phyloP scores from a whole-genome alignment of 2,329 filamentous ascomycete species.

The Trichoderma pleuroti region DNA sequence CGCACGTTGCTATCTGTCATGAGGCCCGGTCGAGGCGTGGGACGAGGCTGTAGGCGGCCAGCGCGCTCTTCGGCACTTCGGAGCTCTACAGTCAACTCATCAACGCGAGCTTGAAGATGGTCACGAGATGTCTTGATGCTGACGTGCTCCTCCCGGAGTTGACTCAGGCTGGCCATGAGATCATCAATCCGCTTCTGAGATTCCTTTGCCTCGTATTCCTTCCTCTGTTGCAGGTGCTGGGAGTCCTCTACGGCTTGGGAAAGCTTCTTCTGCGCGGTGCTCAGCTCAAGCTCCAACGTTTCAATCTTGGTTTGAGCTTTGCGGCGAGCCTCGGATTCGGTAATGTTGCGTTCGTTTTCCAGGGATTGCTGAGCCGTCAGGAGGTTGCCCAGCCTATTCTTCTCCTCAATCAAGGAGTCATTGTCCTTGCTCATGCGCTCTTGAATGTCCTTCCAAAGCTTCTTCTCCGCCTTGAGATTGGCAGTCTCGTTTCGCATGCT shows the following conservation, averaged over 20 bases:
- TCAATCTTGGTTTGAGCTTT: slow-evolving; percentile 77
- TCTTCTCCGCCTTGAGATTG: slow-evolving; percentile 92
- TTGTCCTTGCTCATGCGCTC: slow-evolving; percentile 85
- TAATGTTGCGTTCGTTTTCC: slow-evolving; percentile 85
- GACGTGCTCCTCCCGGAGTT: slow-evolving; percentile 81
- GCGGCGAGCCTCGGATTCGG: slow-evolving; percentile 76
- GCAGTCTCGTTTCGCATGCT: slow-evolving; percentile 86
- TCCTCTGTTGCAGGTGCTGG: slow-evolving; percentile 77
- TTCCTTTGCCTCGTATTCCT: slow-evolving; percentile 87
- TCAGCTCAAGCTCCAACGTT: slow-evolving; percentile 72
- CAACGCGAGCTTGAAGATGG: slow-evolving; percentile 81
- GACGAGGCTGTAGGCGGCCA: slow-evolving; percentile 75
- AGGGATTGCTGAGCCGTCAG: slow-evolving; percentile 82
- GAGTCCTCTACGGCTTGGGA: slow-evolving; percentile 77
- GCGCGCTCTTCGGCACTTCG: slow-evolving; percentile 85
- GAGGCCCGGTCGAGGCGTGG: slow-evolving; percentile 57
- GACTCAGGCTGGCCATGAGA: slow-evolving; percentile 72
- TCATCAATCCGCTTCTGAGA: slow-evolving; percentile 91
- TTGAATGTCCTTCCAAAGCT: slow-evolving; percentile 91
- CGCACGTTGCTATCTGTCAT: slow-evolving; percentile 42
- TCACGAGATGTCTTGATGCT: slow-evolving; percentile 83
- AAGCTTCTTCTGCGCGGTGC: slow-evolving; percentile 75
- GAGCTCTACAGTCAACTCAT: slow-evolving; percentile 84
- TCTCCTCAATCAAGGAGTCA: slow-evolving; percentile 78
- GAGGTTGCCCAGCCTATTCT: slow-evolving; percentile 75